Conservation (phyloP, 805 yeast genomes). For the Blastobotrys attinorum region DNA sequence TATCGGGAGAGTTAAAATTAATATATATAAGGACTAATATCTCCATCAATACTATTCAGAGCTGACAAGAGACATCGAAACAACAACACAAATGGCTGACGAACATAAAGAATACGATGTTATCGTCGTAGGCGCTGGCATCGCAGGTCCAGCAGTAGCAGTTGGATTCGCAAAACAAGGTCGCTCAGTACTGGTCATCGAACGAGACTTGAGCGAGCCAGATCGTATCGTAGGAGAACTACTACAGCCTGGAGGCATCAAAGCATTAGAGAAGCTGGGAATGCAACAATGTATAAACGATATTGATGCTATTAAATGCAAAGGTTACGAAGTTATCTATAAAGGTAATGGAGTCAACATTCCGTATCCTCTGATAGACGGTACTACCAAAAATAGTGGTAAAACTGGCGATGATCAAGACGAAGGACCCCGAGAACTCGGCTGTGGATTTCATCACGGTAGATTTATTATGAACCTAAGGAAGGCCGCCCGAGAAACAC, state of each 20-base stretch:
- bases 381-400: no score
- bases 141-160: conserved; percentile 90
- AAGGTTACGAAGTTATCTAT: conserved; percentile 76
- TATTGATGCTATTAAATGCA: conserved; percentile 68
- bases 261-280: conserved; percentile 74
- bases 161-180: conserved; percentile 88
- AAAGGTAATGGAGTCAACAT: conserved; percentile 49
- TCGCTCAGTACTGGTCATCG: conserved; percentile 65
- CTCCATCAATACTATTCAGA: no score
- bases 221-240: conserved; percentile 96
- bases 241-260: conserved; percentile 94
- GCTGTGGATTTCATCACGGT: conserved; percentile 92
- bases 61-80: no score
- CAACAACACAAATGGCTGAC: no score
- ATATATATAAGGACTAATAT: no score
- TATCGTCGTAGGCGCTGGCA: conserved; percentile 97
- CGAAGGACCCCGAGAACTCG: conserved; percentile 29
- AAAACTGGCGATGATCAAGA: conserved; percentile 10
- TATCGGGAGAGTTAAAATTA: no score
- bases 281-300: conserved; percentile 66
- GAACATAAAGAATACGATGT: conserved; percentile 50
- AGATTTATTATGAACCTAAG: conserved; percentile 74
- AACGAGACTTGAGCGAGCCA: conserved; percentile 86
- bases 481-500: conserved; percentile 54
- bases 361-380: conserved; percentile 49